Percentiles rank a stretch among this genome's conserved stretches.
These are phyloP conservation scores for Apophysomyces sp. DNA, from an alignment of 371 early-diverging fungal species.

Conservation along the genomic window DNA sequence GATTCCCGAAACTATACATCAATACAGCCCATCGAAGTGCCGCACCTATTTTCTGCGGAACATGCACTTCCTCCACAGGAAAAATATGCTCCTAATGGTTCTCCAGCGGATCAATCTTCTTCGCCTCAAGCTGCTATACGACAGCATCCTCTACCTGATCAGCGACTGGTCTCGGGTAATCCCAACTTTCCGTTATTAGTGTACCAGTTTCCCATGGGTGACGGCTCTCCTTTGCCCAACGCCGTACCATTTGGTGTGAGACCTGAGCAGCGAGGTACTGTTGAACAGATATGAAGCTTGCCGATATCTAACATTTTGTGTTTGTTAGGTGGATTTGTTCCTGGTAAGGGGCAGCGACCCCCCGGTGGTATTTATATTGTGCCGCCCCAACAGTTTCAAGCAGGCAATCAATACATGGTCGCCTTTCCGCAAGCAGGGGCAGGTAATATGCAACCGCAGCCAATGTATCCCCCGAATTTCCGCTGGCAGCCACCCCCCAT, in stretches of 20 bases:
- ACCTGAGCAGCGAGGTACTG: constrained; percentile 11
- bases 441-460: constrained; percentile 7
- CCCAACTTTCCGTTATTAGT: constrained; percentile 16
- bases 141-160: not conserved
- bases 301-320: no score
- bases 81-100: not conserved
- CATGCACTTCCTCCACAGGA: not conserved
- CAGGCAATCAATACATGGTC: constrained; percentile 16
- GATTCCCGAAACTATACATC: not conserved
- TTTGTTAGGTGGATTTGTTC: constrained; percentile 1
- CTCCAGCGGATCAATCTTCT: not conserved
- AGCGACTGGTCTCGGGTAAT: not conserved
- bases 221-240: constrained; percentile 1
- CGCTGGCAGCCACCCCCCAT: constrained; percentile 11
- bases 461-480: constrained; percentile 10
- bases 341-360: not conserved
- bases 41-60: not conserved
- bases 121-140: not conserved
- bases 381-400: constrained; percentile 9
- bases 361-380: constrained; percentile 15
- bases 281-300: no score
- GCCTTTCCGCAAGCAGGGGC: constrained; percentile 19
- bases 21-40: not conserved
- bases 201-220: constrained; percentile 16
- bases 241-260: not conserved